Base-by-base conservation (phyloP, 805 yeast genomes). In the Starmerella cellae region DNA sequence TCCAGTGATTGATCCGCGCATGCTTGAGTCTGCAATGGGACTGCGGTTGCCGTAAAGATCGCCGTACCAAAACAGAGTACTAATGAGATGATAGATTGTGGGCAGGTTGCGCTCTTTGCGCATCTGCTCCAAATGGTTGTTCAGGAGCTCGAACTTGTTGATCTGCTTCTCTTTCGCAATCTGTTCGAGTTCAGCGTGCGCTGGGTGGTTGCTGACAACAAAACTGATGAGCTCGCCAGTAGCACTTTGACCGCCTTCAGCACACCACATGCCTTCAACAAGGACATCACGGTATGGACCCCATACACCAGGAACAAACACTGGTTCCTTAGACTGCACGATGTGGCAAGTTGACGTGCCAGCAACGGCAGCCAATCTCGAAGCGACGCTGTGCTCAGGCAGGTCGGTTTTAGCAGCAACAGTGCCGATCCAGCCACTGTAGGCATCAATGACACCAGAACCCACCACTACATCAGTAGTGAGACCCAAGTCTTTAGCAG, bases 201-300 rank as follows among this genome's bases (percentile, higher is more conserved):
- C 94, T 0, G 96, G 95, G 58, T 91, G 97, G 9, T 82, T 79
- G 11, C 82, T 70, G 47, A 91, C 62, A 14, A 88, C 88, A 60
- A 83, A 94, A 2, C 91, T 88, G 49, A 91, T 69, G 31, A 91
- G 70, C 24, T 93, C 95, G 53, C 98, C 98, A 2, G 98, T 91
- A 59, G 95, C 82, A 14, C 93, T 79, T 62, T 91, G 98, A n/a
- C 98, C 98, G 58, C 98, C 98, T 64, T 91, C 98, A 13, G 97
- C 95, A 50, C 87, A 69, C 97, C 97, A 91, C 56, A 69, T 79
- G 5, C 77, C 84, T 23, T 81, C 79, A n/a, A 93, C 81, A 67
- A 88, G 71, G 4, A 83, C 94, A 61, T 87, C 95, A 55, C 85
- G 72, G 63, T 91, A 91, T 2, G 98, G 98, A 13, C 98, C 98